Evolutionary conservation across 106 monocot genomes (phyloP).

Genomic region (Iris macrosiphon): DNA sequence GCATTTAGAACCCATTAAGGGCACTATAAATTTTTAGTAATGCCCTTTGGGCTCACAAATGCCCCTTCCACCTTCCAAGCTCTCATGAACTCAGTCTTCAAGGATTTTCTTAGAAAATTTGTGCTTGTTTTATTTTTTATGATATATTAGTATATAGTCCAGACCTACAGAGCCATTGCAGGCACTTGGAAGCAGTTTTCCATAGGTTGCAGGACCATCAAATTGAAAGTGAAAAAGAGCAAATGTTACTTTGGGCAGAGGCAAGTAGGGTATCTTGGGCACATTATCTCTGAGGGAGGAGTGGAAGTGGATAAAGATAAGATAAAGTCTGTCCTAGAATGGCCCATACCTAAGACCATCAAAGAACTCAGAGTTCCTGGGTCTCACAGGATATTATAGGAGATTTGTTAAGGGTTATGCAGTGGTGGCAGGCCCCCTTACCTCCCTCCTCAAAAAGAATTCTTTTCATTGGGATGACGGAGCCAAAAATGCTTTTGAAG

Average conservation of each 20-base stretch:
- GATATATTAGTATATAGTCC: too few relatives aligned
- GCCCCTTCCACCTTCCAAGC: background rate
- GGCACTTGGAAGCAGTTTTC: background rate
- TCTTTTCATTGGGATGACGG: background rate
- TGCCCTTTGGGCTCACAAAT: background rate
- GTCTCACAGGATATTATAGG: slow-evolving; percentile 11
- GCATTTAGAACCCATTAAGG: slow-evolving; percentile 9
- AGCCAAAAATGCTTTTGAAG: background rate
- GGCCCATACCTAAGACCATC: background rate
- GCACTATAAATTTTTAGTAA: slow-evolving; percentile 16
- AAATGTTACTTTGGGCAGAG: background rate
- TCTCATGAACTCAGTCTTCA: background rate
- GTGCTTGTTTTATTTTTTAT: background rate
- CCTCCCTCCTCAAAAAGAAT: background rate
- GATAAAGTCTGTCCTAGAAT: background rate
- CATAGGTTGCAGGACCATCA: background rate
- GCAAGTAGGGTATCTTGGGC: background rate
- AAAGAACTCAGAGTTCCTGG: slow-evolving; percentile 11
- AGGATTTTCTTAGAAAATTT: background rate
- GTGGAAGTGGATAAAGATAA: background rate
- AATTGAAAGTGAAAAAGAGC: background rate
- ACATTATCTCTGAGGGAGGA: background rate
- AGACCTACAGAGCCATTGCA: background rate
- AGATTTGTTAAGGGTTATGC: background rate
- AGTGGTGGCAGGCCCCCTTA: background rate